Base-by-base conservation (phyloP, 2,329 filamentous ascomycete genomes). In the Podosphaera fusca region DNA sequence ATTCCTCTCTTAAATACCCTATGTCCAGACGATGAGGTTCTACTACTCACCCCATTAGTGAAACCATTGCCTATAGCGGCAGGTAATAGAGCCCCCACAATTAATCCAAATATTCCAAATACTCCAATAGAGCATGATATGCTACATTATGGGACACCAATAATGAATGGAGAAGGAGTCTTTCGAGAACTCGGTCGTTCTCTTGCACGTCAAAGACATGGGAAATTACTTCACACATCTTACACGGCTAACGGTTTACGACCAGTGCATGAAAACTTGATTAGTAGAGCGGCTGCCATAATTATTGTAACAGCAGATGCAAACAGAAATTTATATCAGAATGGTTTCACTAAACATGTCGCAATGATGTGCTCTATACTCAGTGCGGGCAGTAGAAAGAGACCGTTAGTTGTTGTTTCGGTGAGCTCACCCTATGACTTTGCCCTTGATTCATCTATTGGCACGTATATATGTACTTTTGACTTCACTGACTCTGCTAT, bases 361-460 rank as follows among this genome's bases (percentile, higher is more conserved):
- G 84, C 89, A 10, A 92, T 94, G 84, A 90, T 95, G 70, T 95
- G 89, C 70, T 87, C 85, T 30, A 84, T 88, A 79, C 76, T 87
- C 58, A 79, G 81, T 5, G 80, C 82, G 5, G 78, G 78, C 12
- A 85, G 85, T 1, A 85, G 88, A 66, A 86, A 92, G 68, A 95
- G 94, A 70, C 86, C 89, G 0, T 72, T 95, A 42, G 82, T 95
- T 31, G 90, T 95, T 2, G 84, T 95, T 6, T 85, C 90, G 0
- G 89, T 94, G 62, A 95, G 88, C 69, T 95, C 89, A 0, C 90
- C 90, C 0, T 96, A 95, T 68, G 90, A 96, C 68, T 96, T 96
- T 67, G 88, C 87, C 50, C 88, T 90, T 78, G 90, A 96, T 65
- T 84, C 84, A 61, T 81, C 81, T 0, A 90, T 96, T 46, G 85